phyloP scores from a whole-genome alignment of 495 filamentous ascomycete genomes.

The Xylaria intraflava region DNA sequence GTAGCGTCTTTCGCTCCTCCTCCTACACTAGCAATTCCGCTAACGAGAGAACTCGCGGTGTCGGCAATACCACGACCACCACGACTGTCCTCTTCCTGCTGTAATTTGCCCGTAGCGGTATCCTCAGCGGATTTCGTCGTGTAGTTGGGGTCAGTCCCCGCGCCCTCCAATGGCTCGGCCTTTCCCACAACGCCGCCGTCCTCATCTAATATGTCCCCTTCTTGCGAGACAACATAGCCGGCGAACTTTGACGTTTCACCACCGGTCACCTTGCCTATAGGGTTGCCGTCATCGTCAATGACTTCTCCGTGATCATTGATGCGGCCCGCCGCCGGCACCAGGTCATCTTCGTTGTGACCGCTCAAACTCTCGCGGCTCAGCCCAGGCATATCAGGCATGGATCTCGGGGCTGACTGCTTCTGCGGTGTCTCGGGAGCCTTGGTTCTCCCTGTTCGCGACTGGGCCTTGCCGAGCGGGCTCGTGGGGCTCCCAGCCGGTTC shows the following conservation, averaged over 20 bases:
- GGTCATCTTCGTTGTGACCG: conserved; percentile 23
- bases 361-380: conserved; percentile 15
- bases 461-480: conserved; percentile 11
- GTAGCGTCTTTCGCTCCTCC: conserved; percentile 12
- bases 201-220: conserved; percentile 59
- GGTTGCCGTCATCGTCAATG: conserved; percentile 46
- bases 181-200: conserved; percentile 55
- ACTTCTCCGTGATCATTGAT: conserved; percentile 32
- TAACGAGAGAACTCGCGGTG: conserved; percentile 10
- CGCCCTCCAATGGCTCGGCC: conserved; percentile 41
- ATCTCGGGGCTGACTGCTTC: conserved; percentile 16
- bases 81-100: background rate
- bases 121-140: conserved; percentile 18
- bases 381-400: conserved; percentile 19
- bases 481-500: conserved; percentile 14
- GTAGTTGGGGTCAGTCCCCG: conserved; percentile 20
- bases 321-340: conserved; percentile 25
- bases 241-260: conserved; percentile 52
- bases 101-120: background rate
- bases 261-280: conserved; percentile 53
- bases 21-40: conserved; percentile 11
- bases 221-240: conserved; percentile 50
- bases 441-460: conserved; percentile 7
- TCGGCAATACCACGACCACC: conserved; percentile 12
- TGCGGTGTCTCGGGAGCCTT: background rate